These are phyloP conservation scores for Scenedesmus sp. DNA, from an alignment of 163 green algal species.

Conservation along the genomic window DNA sequence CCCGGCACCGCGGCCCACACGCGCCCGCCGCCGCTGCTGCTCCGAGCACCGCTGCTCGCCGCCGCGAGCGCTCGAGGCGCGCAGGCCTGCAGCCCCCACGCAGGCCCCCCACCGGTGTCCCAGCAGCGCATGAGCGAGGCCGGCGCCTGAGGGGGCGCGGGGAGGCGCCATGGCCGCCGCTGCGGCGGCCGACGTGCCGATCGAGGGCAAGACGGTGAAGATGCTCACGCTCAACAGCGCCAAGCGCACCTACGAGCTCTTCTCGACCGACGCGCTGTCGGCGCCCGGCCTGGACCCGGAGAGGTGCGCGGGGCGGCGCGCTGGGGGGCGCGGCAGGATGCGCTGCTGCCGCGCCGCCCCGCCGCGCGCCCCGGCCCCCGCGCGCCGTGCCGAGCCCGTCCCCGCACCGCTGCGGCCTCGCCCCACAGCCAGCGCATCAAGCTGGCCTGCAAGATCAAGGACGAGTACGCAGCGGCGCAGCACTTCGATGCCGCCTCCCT, in stretches of 20 bases:
- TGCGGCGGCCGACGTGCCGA: constrained; percentile 56
- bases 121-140: background rate
- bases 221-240: constrained; percentile 71
- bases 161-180: constrained; percentile 3
- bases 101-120: background rate
- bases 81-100: background rate
- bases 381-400: too few species aligned
- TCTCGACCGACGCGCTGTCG: constrained; percentile 69
- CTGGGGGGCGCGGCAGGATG: too few species aligned
- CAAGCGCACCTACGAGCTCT: constrained; percentile 88
- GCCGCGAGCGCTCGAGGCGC: background rate
- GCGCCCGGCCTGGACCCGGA: constrained; percentile 69
- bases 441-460: constrained; percentile 65
- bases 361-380: background rate
- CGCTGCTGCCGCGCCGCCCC: background rate
- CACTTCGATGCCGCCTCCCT: constrained; percentile 28
- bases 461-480: constrained; percentile 48
- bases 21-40: too few species aligned
- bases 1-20: too few species aligned
- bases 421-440: constrained; percentile 73
- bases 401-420: background rate
- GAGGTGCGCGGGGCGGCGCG: constrained; percentile 49
- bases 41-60: too few species aligned
- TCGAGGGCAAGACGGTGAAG: constrained; percentile 83
- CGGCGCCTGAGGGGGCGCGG: background rate